A percentile compares a stretch with the other conserved stretches of the same genome.
phyloP scores from a whole-genome alignment of 495 filamentous ascomycete species.

The Neurospora tetrasperma region DNA sequence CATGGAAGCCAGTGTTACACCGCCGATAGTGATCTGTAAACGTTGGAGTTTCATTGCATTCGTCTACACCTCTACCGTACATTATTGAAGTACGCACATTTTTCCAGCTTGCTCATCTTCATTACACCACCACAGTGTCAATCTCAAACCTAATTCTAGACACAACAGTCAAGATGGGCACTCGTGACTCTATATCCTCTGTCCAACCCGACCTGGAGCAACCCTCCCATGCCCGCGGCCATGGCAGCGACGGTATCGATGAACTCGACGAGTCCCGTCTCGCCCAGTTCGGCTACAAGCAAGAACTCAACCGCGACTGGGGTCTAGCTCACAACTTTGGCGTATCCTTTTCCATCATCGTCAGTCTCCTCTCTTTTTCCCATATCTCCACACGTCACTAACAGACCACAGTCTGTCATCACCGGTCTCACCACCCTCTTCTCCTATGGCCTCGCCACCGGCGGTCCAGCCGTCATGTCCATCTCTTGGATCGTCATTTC shows the following conservation, averaged over 20 bases:
- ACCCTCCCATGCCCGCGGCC: not conserved
- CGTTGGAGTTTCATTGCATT: not conserved
- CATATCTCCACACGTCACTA: not conserved
- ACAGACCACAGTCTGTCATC: conserved; percentile 41
- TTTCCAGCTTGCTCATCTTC: not conserved
- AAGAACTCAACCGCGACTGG: conserved; percentile 53
- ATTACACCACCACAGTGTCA: too few relatives aligned
- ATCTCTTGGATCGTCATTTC: conserved; percentile 27
- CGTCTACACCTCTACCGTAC: not conserved
- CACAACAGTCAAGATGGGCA: not conserved
- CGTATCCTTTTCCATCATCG: conserved; percentile 57
- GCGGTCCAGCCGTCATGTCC: conserved; percentile 47
- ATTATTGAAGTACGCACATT: not conserved
- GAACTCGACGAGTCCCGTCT: conserved; percentile 42
- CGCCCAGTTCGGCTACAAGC: conserved; percentile 53
- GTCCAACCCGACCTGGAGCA: conserved; percentile 18
- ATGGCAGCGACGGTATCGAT: conserved; percentile 13
- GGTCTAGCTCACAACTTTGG: conserved; percentile 54
- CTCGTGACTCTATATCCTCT: not conserved
- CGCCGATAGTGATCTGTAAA: not conserved
- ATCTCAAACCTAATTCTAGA: too few relatives aligned
- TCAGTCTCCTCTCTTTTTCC: conserved; percentile 18
- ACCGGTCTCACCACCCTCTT: conserved; percentile 52
- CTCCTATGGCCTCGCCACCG: conserved; percentile 45
- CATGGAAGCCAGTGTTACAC: not conserved